Evolutionary conservation across 768 basidiomycete species (phyloP).

Genomic region (Leccinum disarticulatum): DNA sequence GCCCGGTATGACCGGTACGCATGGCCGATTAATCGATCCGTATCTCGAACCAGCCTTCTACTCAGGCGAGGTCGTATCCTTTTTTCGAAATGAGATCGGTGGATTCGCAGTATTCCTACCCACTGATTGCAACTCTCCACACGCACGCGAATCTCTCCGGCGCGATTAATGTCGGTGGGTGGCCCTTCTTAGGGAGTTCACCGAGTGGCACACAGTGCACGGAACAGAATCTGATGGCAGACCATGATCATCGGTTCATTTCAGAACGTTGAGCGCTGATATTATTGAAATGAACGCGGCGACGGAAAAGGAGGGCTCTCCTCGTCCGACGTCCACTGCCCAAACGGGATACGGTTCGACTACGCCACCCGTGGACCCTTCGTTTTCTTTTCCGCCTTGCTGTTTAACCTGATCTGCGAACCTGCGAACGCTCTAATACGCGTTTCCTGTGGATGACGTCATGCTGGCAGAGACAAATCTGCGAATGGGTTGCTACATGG

Average conservation of each 20-base stretch:
- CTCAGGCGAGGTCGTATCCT: constrained; percentile 3
- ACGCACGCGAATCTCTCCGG: constrained; percentile 10
- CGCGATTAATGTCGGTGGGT: neutral
- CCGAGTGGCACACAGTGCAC: constrained; percentile 2
- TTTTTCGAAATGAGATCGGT: neutral
- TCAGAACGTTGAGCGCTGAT: neutral
- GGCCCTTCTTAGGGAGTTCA: neutral
- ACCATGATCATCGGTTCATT: neutral
- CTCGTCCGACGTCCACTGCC: neutral
- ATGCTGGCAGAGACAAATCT: constrained; percentile 55
- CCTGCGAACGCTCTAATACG: neutral
- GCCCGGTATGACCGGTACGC: constrained; percentile 10
- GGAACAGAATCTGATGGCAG: constrained; percentile 1
- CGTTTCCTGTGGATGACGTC: constrained; percentile 1
- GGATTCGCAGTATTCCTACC: constrained; percentile 11
- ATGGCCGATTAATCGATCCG: neutral
- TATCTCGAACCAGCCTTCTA: neutral
- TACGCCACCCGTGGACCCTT: neutral
- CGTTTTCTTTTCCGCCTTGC: neutral
- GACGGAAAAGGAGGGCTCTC: constrained; percentile 10
- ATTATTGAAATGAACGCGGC: constrained; percentile 1
- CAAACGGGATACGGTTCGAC: constrained; percentile 1
- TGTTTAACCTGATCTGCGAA: neutral
- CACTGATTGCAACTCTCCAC: neutral
- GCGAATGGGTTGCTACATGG: constrained; percentile 45